phyloP scores from a whole-genome alignment of 2,329 filamentous ascomycete genomes.

The Tolypocladium endophyticum region DNA sequence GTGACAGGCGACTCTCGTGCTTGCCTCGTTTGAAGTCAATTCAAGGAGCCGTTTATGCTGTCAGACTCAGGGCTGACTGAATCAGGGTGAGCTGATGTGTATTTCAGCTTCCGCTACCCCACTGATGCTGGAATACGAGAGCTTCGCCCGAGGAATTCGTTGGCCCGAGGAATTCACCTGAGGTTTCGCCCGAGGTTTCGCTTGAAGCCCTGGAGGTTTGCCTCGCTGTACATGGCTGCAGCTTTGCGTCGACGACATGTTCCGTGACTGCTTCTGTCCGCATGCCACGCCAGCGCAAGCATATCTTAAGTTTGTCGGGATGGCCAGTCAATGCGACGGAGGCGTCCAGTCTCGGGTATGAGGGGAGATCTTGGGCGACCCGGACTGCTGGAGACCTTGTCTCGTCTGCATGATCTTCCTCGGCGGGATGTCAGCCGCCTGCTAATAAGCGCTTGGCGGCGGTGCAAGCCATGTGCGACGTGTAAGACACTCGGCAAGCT shows the following conservation, averaged over 20 bases:
- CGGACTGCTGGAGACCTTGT: not conserved
- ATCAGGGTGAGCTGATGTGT: not conserved
- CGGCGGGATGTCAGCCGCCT: not conserved
- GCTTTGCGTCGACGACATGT: not conserved
- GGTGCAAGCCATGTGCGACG: not conserved
- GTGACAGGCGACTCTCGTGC: not conserved
- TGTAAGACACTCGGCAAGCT: not conserved
- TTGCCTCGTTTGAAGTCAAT: not conserved
- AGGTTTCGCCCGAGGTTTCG: too few relatives aligned
- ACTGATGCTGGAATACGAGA: not conserved
- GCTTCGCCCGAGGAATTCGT: not conserved
- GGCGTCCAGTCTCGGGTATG: not conserved
- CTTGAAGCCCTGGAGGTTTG: too few relatives aligned
- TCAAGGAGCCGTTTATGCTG: not conserved
- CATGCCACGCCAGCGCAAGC: not conserved
- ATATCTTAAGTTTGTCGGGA: not conserved
- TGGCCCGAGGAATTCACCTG: too few relatives aligned
- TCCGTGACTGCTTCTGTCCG: not conserved
- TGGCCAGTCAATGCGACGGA: not conserved
- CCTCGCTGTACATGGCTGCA: not conserved
- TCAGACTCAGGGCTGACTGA: not conserved
- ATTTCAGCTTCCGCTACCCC: not conserved
- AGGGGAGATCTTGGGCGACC: not conserved
- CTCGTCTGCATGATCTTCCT: not conserved
- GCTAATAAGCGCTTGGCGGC: not conserved